These are phyloP conservation scores for Halophytophthora polymorphica DNA, from an alignment of 352 stramenopile genomes.

Conservation along the genomic window DNA sequence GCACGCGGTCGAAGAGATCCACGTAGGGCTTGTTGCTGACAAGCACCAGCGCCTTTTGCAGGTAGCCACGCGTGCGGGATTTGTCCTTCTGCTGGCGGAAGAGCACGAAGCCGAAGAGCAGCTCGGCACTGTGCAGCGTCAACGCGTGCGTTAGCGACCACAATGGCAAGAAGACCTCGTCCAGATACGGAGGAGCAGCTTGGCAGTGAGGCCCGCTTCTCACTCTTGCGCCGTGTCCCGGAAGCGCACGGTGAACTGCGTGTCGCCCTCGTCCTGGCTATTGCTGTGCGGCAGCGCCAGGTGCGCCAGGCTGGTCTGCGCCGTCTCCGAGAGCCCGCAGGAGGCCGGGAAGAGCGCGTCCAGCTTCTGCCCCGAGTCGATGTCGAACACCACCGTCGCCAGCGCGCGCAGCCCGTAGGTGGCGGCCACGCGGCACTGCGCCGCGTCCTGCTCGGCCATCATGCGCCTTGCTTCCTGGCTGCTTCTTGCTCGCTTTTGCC, in stretches of 20 bases:
- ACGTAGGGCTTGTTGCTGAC: slow-evolving; percentile 68
- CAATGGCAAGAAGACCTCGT: not conserved
- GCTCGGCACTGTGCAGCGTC: slow-evolving; percentile 19
- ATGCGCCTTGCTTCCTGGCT: too few species aligned
- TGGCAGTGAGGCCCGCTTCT: slow-evolving; percentile 1
- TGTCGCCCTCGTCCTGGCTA: slow-evolving; percentile 85
- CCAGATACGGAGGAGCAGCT: slow-evolving; percentile 3
- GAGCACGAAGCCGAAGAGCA: slow-evolving; percentile 82
- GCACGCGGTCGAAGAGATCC: slow-evolving; percentile 73
- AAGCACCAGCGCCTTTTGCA: slow-evolving; percentile 84
- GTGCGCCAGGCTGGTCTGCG: slow-evolving; percentile 68
- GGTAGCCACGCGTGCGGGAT: slow-evolving; percentile 66
- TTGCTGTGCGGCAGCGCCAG: slow-evolving; percentile 84
- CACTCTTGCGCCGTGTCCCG: slow-evolving; percentile 33
- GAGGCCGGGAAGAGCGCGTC: slow-evolving; percentile 54
- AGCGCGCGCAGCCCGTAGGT: slow-evolving; percentile 57
- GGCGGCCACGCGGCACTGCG: not conserved
- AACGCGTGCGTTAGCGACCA: not conserved
- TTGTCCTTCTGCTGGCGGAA: slow-evolving; percentile 82
- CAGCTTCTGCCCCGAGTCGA: slow-evolving; percentile 70
- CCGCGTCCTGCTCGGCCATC: not conserved
- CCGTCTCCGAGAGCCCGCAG: slow-evolving; percentile 43
- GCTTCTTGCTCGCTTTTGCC: not conserved
- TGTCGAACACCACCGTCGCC: slow-evolving; percentile 80
- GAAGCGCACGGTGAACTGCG: slow-evolving; percentile 81